phyloP scores from a whole-genome alignment of 2,329 filamentous ascomycete species.

The Colletotrichum abscissum region DNA sequence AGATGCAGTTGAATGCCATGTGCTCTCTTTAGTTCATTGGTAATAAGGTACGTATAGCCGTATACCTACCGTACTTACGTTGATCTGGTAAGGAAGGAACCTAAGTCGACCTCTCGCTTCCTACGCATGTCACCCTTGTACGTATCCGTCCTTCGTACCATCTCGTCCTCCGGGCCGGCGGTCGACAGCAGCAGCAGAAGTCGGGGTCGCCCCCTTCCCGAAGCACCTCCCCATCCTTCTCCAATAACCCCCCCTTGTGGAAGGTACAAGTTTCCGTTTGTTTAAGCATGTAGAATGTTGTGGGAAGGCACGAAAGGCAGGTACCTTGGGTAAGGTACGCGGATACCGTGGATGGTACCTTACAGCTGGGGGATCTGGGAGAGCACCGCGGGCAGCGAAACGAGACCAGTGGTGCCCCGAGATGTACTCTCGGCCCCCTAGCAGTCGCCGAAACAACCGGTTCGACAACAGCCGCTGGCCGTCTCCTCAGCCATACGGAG shows the following conservation, averaged over 20 bases:
- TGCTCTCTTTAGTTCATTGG: too few species aligned
- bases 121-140: neutral
- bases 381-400: too few species aligned
- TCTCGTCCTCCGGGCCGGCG: neutral
- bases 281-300: too few species aligned
- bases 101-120: neutral
- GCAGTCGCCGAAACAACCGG: conserved; percentile 53
- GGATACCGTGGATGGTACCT: too few species aligned
- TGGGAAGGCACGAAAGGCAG: neutral
- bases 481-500: conserved; percentile 46
- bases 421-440: conserved; percentile 54
- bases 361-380: too few species aligned
- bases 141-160: neutral
- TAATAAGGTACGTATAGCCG: too few species aligned
- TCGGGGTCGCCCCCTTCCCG: too few species aligned
- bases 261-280: too few species aligned
- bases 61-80: neutral
- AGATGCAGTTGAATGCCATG: neutral
- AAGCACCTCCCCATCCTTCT: neutral
- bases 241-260: too few species aligned
- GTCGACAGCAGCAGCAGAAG: too few species aligned
- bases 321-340: too few species aligned
- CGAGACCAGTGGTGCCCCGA: conserved; percentile 44
- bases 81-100: neutral
- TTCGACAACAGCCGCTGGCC: conserved; percentile 59